Evolutionary conservation across 2,329 filamentous ascomycete genomes (phyloP).

Genomic region (Achaetomium macrosporum): DNA sequence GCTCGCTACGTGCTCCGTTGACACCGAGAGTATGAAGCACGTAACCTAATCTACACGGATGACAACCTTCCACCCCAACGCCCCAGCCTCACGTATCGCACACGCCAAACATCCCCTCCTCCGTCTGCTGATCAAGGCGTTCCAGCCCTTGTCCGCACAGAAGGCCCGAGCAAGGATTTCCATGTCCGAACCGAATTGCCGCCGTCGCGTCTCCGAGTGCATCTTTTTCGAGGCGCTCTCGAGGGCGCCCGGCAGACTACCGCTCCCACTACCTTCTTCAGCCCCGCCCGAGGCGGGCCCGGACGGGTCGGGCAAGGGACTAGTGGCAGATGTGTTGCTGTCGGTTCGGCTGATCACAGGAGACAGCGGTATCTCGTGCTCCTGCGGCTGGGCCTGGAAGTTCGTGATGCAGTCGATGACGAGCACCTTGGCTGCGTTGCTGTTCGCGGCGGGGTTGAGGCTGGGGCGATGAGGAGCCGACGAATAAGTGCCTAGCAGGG

Average conservation of each 20-base stretch:
- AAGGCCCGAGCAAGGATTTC: constrained; percentile 67
- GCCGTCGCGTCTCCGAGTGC: constrained; percentile 50
- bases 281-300: constrained; percentile 13
- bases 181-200: constrained; percentile 58
- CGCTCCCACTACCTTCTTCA: constrained; percentile 31
- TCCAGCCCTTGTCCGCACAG: constrained; percentile 68
- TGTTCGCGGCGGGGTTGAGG: constrained; percentile 27
- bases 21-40: too few species aligned
- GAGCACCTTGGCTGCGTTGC: constrained; percentile 41
- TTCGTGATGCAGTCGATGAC: constrained; percentile 60
- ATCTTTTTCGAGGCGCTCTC: constrained; percentile 45
- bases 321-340: constrained; percentile 14
- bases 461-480: constrained; percentile 30
- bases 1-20: too few species aligned
- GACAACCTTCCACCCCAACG: constrained; percentile 63
- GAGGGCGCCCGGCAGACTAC: constrained; percentile 2
- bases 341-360: constrained; percentile 39
- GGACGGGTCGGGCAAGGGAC: constrained; percentile 5
- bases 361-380: constrained; percentile 44
- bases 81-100: constrained; percentile 68
- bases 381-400: constrained; percentile 38
- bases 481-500: constrained; percentile 38
- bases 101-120: constrained; percentile 67
- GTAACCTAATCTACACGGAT: constrained; percentile 47
- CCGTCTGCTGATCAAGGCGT: constrained; percentile 63